These are phyloP conservation scores for Colletotrichum gloeosporioides DNA, from an alignment of 2,329 filamentous ascomycete species.

Conservation along the genomic window DNA sequence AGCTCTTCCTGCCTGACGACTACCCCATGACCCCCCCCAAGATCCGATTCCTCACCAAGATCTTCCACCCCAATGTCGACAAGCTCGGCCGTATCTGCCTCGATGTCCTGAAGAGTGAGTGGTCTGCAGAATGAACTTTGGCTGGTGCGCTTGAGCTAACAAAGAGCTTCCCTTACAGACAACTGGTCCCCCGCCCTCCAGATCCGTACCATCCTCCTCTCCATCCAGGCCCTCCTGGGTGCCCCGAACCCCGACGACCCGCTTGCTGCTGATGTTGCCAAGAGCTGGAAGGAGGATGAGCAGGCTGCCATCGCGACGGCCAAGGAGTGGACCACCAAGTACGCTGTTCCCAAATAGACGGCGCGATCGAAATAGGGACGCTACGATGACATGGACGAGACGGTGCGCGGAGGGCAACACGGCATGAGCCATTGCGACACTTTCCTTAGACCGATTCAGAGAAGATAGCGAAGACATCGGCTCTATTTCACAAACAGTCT, in stretches of 20 bases:
- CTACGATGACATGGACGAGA: background rate
- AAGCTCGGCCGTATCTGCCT: conserved; percentile 96
- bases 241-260: conserved; percentile 98
- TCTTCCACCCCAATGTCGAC: conserved; percentile 99
- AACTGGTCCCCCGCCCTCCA: conserved; percentile 99
- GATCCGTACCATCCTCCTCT: conserved; percentile 97
- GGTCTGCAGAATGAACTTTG: background rate
- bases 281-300: conserved; percentile 98
- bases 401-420: background rate
- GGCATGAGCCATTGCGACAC: background rate
- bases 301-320: conserved; percentile 90
- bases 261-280: conserved; percentile 96
- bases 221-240: conserved; percentile 94
- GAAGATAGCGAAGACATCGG: background rate
- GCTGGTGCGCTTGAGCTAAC: background rate
- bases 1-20: conserved; percentile 97
- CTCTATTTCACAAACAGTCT: background rate
- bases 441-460: background rate
- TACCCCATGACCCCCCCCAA: conserved; percentile 99
- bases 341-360: conserved; percentile 61
- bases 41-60: conserved; percentile 98
- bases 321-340: conserved; percentile 87
- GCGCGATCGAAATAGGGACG: background rate
- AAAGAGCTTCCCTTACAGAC: conserved; percentile 56
- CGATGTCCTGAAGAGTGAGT: conserved; percentile 92